These are phyloP conservation scores for Dillenia suffruticosa DNA, from an alignment of 164 flowering plant genomes.

Conservation along the genomic window DNA sequence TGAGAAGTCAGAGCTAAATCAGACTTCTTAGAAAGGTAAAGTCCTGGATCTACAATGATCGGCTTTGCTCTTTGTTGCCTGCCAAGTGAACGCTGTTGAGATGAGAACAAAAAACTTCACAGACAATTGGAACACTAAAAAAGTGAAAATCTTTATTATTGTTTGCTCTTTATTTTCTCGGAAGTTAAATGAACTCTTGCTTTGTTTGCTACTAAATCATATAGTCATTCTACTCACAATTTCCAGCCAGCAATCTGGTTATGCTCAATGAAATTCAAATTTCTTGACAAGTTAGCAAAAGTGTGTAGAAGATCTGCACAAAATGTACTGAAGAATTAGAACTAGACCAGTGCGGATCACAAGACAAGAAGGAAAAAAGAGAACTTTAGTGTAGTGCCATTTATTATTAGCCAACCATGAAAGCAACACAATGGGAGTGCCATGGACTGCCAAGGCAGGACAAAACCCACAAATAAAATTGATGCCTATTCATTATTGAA, in stretches of 20 bases:
- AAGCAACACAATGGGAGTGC: too few species aligned
- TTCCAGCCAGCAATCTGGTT: conserved; percentile 77
- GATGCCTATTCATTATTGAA: too few species aligned
- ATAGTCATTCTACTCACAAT: conserved; percentile 49
- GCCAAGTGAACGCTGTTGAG: conserved; percentile 5
- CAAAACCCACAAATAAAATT: too few species aligned
- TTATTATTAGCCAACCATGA: too few species aligned
- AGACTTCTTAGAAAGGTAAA: conserved; percentile 79
- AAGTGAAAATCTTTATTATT: too few species aligned
- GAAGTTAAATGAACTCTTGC: background rate
- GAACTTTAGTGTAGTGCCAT: too few species aligned
- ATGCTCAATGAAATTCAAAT: conserved; percentile 88
- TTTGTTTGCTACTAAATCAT: background rate
- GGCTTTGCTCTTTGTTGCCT: conserved; percentile 91
- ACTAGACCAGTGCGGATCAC: too few species aligned
- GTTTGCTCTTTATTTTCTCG: too few species aligned
- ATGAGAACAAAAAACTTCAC: too few species aligned
- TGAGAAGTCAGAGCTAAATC: conserved; percentile 66
- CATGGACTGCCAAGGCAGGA: too few species aligned
- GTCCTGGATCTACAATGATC: conserved; percentile 89
- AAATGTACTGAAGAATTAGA: background rate
- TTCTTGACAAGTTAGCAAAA: conserved; percentile 71
- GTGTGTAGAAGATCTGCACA: conserved; percentile 84
- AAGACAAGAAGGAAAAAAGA: too few species aligned
- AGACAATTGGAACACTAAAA: too few species aligned